phyloP scores from a whole-genome alignment of 371 early-diverging fungal genomes.

The Saksenaea oblongispora region DNA sequence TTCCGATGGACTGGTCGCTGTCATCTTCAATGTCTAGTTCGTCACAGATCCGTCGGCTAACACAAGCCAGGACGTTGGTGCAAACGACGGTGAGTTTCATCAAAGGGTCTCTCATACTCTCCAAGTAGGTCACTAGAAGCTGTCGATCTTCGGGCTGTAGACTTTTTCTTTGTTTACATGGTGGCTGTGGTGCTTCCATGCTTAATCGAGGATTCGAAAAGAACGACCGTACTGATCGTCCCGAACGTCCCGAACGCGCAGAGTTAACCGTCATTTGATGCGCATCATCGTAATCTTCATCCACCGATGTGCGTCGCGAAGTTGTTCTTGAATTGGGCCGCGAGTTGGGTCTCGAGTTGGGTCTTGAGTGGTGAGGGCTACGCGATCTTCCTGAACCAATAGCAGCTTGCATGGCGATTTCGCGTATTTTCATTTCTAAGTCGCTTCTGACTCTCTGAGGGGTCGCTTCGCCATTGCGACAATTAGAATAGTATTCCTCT shows the following conservation, averaged over 20 bases:
- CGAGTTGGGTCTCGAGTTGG: background rate
- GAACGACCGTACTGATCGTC: background rate
- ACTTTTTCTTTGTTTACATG: slow-evolving; percentile 47
- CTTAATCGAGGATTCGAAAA: background rate
- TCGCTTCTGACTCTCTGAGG: background rate
- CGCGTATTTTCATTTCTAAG: background rate
- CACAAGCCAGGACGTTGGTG: slow-evolving; percentile 46
- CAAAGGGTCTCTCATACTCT: slow-evolving; percentile 56
- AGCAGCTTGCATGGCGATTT: background rate
- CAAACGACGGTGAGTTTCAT: slow-evolving; percentile 54
- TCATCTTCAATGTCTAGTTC: slow-evolving; percentile 57
- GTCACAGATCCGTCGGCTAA: slow-evolving; percentile 40
- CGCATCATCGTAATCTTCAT: slow-evolving; percentile 8
- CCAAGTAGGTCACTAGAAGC: slow-evolving; percentile 55
- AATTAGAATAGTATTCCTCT: slow-evolving; percentile 3
- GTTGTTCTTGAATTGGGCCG: background rate
- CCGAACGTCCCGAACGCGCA: background rate
- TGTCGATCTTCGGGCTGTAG: slow-evolving; percentile 55
- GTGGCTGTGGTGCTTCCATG: slow-evolving; percentile 13
- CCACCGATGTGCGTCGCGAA: slow-evolving; percentile 2
- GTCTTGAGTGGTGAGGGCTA: background rate
- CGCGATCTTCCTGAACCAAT: background rate
- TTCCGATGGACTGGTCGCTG: slow-evolving; percentile 37
- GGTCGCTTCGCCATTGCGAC: background rate
- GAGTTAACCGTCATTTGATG: slow-evolving; percentile 10